A percentile compares a stretch with the other conserved stretches of the same genome.
Conservation (phyloP, 495 filamentous ascomycete species). For the Margaritispora aquatica region DNA sequence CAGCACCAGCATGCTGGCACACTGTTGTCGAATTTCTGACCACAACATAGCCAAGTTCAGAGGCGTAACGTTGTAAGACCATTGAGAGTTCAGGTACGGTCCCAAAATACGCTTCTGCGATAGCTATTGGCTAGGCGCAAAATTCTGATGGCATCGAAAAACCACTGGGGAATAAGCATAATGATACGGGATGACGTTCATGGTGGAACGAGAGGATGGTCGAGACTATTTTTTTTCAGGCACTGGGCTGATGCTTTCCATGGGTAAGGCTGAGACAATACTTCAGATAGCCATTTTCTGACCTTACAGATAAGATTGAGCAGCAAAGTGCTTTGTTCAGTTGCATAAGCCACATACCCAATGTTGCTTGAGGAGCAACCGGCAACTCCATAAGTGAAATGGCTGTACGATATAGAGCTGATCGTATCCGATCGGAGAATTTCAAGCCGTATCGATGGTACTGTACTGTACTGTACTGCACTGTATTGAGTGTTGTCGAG, state of each 20-base stretch:
- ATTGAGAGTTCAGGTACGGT: not conserved
- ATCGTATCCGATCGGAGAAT: not conserved
- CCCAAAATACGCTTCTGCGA: not conserved
- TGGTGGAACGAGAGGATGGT: not conserved
- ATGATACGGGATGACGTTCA: slow-evolving; percentile 1
- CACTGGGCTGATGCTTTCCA: not conserved
- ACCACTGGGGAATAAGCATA: slow-evolving; percentile 13
- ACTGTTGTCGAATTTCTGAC: not conserved
- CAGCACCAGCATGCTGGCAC: not conserved
- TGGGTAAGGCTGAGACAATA: slow-evolving; percentile 8
- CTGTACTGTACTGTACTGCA: no score
- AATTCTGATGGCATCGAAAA: not conserved
- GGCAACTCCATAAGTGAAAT: slow-evolving; percentile 6
- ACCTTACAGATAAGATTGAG: not conserved
- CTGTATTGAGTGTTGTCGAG: no score
- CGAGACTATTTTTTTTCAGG: slow-evolving; percentile 8
- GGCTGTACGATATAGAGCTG: slow-evolving; percentile 4
- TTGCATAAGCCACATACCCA: slow-evolving; percentile 9
- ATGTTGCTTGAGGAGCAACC: not conserved
- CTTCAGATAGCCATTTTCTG: not conserved
- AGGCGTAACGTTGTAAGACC: not conserved
- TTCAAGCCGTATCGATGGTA: not conserved
- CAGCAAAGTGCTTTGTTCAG: slow-evolving; percentile 4
- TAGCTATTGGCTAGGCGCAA: not conserved
- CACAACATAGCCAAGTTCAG: not conserved